A percentile compares a stretch with the other conserved stretches of the same genome.
Conservation (phyloP, 2,329 filamentous ascomycete genomes). For the Apiospora phragmitis region DNA sequence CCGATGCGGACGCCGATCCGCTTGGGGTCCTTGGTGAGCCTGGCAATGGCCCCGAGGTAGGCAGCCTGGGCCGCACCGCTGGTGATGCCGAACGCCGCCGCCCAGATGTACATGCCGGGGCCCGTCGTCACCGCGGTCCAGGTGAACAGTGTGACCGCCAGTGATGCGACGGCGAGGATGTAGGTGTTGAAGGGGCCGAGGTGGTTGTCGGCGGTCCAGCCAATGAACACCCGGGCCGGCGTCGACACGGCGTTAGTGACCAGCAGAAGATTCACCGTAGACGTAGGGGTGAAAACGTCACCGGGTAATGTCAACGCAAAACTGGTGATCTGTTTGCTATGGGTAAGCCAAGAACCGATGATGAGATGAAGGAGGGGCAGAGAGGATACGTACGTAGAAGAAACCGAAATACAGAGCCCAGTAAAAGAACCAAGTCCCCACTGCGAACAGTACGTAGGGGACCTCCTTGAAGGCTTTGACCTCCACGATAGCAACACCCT, state of each 20-base stretch:
- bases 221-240: constrained; percentile 52
- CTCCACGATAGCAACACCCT: constrained; percentile 42
- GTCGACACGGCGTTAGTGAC: constrained; percentile 59
- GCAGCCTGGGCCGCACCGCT: constrained; percentile 44
- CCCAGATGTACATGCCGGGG: constrained; percentile 44
- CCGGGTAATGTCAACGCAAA: constrained; percentile 33
- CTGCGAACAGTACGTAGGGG: constrained; percentile 42
- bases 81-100: constrained; percentile 44
- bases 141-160: constrained; percentile 49
- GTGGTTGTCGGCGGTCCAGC: constrained; percentile 51
- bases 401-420: constrained; percentile 56
- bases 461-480: constrained; percentile 49
- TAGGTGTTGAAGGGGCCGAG: constrained; percentile 58
- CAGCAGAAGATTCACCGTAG: constrained; percentile 56
- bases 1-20: constrained; percentile 48
- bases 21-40: constrained; percentile 41
- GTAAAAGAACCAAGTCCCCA: constrained; percentile 42
- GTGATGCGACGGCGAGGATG: constrained; percentile 45
- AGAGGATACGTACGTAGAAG: constrained; percentile 41
- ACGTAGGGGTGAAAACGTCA: constrained; percentile 45
- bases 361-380: neutral
- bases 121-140: constrained; percentile 54
- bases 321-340: constrained; percentile 26
- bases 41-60: constrained; percentile 42
- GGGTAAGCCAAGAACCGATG: constrained; percentile 10